Evolutionary conservation across 257 asterid species (phyloP), one percentile per base, ranked within the genome.

Genomic region (Ocimum tenuiflorum): DNA sequence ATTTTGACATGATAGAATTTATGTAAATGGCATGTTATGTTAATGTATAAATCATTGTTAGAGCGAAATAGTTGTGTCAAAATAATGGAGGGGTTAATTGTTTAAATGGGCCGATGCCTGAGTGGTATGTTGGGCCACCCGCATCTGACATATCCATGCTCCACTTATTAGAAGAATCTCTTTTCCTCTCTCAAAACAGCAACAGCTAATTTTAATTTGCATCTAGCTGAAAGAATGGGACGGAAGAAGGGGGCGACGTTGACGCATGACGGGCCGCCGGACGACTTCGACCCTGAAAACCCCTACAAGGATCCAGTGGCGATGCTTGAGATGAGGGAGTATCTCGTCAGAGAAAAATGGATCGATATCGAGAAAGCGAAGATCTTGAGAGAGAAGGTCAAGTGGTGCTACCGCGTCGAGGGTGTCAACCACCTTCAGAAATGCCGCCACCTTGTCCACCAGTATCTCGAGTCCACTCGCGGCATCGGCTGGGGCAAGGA

Each of bases 401-500:
- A 83, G 75, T 88, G 95, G 98, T 91, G 98, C 70, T 88, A 91
- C 72, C 87, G 96, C 2, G 80, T 91, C 2, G 98, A 91, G 69
- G 98, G 95, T 17, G 64, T 91, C 39, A 88, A 91, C 59, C 98
- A 91, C 41, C 95, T 88, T 74, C 96, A 91, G 79, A 91, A 91
- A 73, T 91, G 98, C 72, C 89, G 96, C 50, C 96, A 91, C 77
- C 95, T 91, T 52, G 96, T 91, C 27, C 83, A 78, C 31, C 95
- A 85, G 83, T 91, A 91, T 70, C 94, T 91, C 14, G 96, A 91
- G 2, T 81, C 98, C 64, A 91, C 98, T 15, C 96, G 98, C 64
- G 96, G 95, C 29, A 72, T 91, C 31, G 98, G 98, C 0, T 91
- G 98, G 98, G 98, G 98, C 58, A 91, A 91, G 73, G 98, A 91